Evolutionary conservation across 2,329 filamentous ascomycete species (phyloP).

Genomic region (Aureobasidium lini): DNA sequence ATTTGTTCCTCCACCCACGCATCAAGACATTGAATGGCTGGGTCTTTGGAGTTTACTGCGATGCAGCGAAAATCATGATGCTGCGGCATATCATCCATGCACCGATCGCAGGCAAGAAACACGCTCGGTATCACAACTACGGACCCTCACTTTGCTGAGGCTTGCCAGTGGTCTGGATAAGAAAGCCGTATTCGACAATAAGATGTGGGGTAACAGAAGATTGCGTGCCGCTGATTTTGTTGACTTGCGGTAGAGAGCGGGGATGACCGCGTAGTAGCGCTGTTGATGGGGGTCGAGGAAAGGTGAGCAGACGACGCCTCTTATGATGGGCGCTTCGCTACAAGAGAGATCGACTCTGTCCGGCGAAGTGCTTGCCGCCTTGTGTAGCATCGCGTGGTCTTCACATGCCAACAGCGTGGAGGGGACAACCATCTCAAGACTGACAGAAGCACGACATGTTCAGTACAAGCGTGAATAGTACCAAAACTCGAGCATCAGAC

Average conservation of each 20-base stretch:
- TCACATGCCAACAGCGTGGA: not conserved
- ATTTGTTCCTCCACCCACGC: too few relatives aligned
- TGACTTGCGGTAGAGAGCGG: constrained; percentile 3
- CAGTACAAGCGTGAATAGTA: too few relatives aligned
- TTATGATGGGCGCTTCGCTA: not conserved
- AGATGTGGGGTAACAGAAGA: constrained; percentile 1
- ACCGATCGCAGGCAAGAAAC: too few relatives aligned
- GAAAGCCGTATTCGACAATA: not conserved
- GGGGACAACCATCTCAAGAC: not conserved
- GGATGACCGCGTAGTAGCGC: not conserved
- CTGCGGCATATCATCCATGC: too few relatives aligned
- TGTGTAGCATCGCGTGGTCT: not conserved
- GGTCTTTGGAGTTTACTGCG: too few relatives aligned
- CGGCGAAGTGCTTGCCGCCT: not conserved
- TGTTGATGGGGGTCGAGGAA: not conserved
- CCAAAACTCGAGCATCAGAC: not conserved
- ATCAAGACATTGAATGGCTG: too few relatives aligned
- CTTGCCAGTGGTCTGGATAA: not conserved
- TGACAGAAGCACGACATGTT: too few relatives aligned
- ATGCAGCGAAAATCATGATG: too few relatives aligned
- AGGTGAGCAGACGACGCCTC: not conserved
- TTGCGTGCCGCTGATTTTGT: not conserved
- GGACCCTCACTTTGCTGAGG: not conserved
- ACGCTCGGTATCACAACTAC: too few relatives aligned
- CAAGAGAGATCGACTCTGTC: not conserved